Base-by-base conservation (phyloP, 2,329 filamentous ascomycete species). In the Neopestalotiopsis rosae region DNA sequence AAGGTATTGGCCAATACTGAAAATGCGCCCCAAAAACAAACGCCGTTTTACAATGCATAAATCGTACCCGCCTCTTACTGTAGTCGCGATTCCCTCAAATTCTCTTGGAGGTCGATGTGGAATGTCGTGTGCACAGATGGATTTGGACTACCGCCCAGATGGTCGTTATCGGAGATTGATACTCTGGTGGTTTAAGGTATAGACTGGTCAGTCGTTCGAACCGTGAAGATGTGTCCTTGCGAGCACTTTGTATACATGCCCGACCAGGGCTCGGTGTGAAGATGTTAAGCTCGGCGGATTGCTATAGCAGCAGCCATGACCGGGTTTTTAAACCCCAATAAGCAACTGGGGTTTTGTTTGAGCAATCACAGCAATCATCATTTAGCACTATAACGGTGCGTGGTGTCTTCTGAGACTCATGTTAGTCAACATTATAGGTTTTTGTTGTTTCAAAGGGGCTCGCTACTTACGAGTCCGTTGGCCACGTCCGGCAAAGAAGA, bases 401-500 rank as follows among this genome's bases (percentile, higher is more conserved):
- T 86, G 78, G 79, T 76, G 73, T 84, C 83, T 76, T 81, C 85
- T 72, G 78, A 76, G 49, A 74, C 78, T 73, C 82, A 59, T 81
- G 69, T 71, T 78, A 69, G 34, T 81, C 75, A 74, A 78, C 74
- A 68, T 71, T 67, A 67, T 66, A 69, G 68, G 72, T 68, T 56
- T 81, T 75, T 79, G 82, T 84, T n/a, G 75, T 72, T 71, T 77
- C 24, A 13, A 59, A 30, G 30, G 57, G 20, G 57, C 13, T 30
- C 10, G 57, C 13, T 13, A 83, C 79, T 67, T 84, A 88, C 73
- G 84, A 80, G 68, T 88, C 85, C 62, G 83, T 79, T 74, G 83
- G 81, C 86, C 86, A 89, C 14, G 84, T 80, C 72, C 83, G 82
- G 69, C 78, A 78, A 71, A 88, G 74, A 59, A 84, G 80, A 61